Percentiles rank a stretch among this genome's conserved stretches.
phyloP scores from a whole-genome alignment of 768 basidiomycete genomes.

The Gyrodon lividus region DNA sequence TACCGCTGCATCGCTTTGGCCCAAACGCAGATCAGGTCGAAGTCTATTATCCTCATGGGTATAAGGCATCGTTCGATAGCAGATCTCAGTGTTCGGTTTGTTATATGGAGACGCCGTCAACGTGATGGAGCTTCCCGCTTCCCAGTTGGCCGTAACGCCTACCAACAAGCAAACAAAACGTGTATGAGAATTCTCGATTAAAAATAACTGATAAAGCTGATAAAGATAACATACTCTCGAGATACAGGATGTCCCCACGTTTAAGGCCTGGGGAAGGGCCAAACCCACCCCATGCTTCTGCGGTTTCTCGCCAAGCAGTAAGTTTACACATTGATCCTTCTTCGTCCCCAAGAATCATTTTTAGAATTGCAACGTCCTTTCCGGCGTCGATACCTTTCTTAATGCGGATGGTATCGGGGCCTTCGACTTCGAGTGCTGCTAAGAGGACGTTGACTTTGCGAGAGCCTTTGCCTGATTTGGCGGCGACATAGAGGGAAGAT shows the following conservation, averaged over 20 bases:
- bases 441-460: constrained; percentile 59
- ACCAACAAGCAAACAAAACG: constrained; percentile 10
- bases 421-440: constrained; percentile 73
- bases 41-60: constrained; percentile 55
- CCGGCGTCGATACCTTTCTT: constrained; percentile 73
- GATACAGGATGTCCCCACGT: constrained; percentile 68
- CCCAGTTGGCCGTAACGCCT: constrained; percentile 56
- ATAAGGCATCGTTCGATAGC: constrained; percentile 77
- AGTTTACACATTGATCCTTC: constrained; percentile 66
- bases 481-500: constrained; percentile 33
- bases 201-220: constrained; percentile 2
- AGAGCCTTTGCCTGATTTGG: constrained; percentile 36
- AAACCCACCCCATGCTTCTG: constrained; percentile 65
- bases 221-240: constrained; percentile 56
- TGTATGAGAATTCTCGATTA: constrained; percentile 18
- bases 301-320: constrained; percentile 76
- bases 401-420: constrained; percentile 64
- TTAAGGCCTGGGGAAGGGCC: constrained; percentile 46
- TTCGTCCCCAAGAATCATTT: constrained; percentile 73
- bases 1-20: constrained; percentile 65
- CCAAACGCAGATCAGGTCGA: constrained; percentile 73
- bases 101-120: constrained; percentile 70
- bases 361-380: constrained; percentile 63
- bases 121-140: constrained; percentile 42
- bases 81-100: constrained; percentile 61